Base-by-base conservation (phyloP, 345 rosid genomes). In the Rubroshorea leprosula region DNA sequence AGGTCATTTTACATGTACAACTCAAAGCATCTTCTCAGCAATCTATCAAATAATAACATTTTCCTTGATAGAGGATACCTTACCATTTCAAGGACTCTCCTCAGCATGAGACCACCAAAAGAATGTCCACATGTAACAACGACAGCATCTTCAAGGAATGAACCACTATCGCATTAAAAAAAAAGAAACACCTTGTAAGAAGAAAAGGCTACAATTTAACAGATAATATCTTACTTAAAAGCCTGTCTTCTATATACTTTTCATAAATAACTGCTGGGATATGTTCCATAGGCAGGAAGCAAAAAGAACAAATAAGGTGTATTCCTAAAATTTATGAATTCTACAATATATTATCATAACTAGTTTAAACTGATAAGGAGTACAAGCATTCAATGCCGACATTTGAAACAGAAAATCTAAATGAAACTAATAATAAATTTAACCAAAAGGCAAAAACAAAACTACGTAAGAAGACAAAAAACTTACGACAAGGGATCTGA, bases 401-500 rank as follows among this genome's bases (percentile, higher is more conserved):
- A 47, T n/a, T n/a, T n/a, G n/a, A n/a, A n/a, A n/a, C n/a, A n/a
- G n/a, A n/a, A n/a, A n/a, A n/a, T n/a, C n/a, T n/a, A 39, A 18
- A 23, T 1, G 4, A 26, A 24, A 58, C 13, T 4, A 18, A 8
- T 27, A 46, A 4, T 35, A 49, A 38, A 23, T 41, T 41, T 48
- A 52, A 56, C 22, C 38, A 41, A 58, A 39, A 39, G 2, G 43
- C 11, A 39, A 56, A 61, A 16, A 26, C 38, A 8, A 20, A 69
- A 46, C 38, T 41, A 63, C 54, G 16, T 22, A n/a, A 73, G 63
- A 44, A 45, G 63, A 49, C 22, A 25, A 67, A 60, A 25, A 69
- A 84, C 96, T 93, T 78, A 93, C 99, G 99, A 89, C 62, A 89
- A 49, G 47, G 97, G 86, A 76, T 93, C 99, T 15, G 99, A 93